Evolutionary conservation across 2,329 filamentous ascomycete species (phyloP).

Genomic region (Cryphonectria parasitica): DNA sequence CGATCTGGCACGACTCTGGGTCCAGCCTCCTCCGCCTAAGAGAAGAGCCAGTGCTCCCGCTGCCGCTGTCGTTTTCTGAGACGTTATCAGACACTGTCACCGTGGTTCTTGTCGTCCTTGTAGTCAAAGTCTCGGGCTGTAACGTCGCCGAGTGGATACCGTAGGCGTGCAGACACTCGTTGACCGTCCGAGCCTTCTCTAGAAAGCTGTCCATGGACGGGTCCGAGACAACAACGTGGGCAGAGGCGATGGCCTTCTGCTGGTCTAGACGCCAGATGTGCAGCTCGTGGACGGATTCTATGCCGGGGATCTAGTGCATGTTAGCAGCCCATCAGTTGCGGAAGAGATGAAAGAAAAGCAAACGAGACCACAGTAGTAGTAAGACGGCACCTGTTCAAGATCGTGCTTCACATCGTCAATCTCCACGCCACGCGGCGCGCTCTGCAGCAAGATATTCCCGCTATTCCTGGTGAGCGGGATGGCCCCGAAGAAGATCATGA

Average conservation of each 20-base stretch:
- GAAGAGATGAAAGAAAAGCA: neutral
- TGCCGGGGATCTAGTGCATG: conserved; percentile 60
- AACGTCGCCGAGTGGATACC: conserved; percentile 74
- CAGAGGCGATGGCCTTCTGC: conserved; percentile 69
- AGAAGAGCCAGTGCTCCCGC: conserved; percentile 24
- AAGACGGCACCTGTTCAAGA: conserved; percentile 59
- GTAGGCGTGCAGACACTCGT: conserved; percentile 73
- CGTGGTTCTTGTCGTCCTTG: conserved; percentile 27
- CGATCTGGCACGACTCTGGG: conserved; percentile 54
- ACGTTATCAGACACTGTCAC: conserved; percentile 9
- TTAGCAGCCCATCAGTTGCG: neutral
- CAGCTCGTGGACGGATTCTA: conserved; percentile 71
- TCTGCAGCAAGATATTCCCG: conserved; percentile 70
- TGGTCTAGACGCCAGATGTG: conserved; percentile 77
- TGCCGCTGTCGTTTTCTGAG: conserved; percentile 18
- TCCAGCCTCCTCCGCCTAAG: conserved; percentile 33
- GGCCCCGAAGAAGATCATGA: conserved; percentile 72
- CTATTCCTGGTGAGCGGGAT: conserved; percentile 64
- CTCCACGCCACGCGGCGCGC: conserved; percentile 63
- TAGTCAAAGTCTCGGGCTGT: conserved; percentile 61
- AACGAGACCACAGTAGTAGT: too few relatives aligned
- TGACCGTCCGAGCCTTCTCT: conserved; percentile 62
- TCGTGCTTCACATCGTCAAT: conserved; percentile 69
- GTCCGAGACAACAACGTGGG: conserved; percentile 67
- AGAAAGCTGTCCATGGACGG: conserved; percentile 62